Evolutionary conservation across 352 stramenopile species (phyloP).

Genomic region (Globisporangium spinosum): DNA sequence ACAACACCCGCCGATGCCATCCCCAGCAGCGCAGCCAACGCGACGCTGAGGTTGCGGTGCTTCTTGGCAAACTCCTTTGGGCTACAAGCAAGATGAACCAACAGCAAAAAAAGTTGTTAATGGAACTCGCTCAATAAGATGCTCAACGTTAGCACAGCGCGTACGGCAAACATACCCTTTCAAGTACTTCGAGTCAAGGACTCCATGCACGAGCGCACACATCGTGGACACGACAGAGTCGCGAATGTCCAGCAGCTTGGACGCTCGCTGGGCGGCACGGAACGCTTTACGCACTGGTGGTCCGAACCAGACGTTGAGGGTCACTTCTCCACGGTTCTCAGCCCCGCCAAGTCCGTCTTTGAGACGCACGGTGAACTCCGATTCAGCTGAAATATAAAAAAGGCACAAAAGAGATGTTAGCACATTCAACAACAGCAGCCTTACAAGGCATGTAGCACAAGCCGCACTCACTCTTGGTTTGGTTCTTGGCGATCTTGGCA

Average conservation of each 20-base stretch:
- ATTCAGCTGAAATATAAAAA: slow-evolving; percentile 14
- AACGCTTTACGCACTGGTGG: slow-evolving; percentile 76
- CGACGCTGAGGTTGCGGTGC: slow-evolving; percentile 68
- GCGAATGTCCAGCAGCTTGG: slow-evolving; percentile 70
- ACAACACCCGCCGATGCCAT: slow-evolving; percentile 45
- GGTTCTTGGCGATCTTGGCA: slow-evolving; percentile 34
- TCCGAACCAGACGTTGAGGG: slow-evolving; percentile 67
- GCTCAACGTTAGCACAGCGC: background rate
- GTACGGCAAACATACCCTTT: slow-evolving; percentile 25
- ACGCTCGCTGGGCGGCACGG: slow-evolving; percentile 61
- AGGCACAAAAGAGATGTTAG: background rate
- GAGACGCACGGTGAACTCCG: slow-evolving; percentile 46
- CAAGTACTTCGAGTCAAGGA: slow-evolving; percentile 37
- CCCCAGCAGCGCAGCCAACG: slow-evolving; percentile 49
- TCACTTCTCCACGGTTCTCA: slow-evolving; percentile 55
- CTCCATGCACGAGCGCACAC: slow-evolving; percentile 36
- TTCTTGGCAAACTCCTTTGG: slow-evolving; percentile 68
- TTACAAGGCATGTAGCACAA: background rate
- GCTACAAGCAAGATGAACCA: slow-evolving; percentile 16
- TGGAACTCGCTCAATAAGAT: background rate
- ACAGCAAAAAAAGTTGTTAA: slow-evolving; percentile 3
- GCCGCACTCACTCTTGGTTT: slow-evolving; percentile 24
- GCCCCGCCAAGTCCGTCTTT: slow-evolving; percentile 38
- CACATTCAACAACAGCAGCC: slow-evolving; percentile 1
- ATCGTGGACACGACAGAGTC: slow-evolving; percentile 58